A percentile compares a stretch with the other conserved stretches of the same genome.
Conservation (phyloP, 2,329 filamentous ascomycete species). For the Chaetomiaceae sp. region DNA sequence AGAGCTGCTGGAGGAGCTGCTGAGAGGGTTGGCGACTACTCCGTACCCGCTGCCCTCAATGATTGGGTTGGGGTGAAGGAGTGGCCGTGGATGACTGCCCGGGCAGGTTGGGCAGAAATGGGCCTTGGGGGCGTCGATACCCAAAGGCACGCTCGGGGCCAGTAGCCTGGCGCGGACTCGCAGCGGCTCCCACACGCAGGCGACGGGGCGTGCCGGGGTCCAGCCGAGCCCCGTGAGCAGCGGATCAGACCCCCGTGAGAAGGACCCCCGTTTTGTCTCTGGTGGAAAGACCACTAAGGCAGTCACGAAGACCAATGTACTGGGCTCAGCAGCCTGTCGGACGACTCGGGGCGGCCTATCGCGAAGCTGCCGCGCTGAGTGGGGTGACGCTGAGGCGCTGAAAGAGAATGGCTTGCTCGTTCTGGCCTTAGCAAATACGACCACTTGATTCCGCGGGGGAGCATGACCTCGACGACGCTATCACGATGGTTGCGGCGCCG, state of each 20-base stretch:
- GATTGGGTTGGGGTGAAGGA: slow-evolving; percentile 26
- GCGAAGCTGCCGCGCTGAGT: slow-evolving; percentile 3
- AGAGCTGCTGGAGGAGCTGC: slow-evolving; percentile 11
- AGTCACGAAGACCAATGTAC: slow-evolving; percentile 5
- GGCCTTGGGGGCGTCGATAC: slow-evolving; percentile 27
- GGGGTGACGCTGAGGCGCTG: slow-evolving; percentile 5
- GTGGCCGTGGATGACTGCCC: slow-evolving; percentile 26
- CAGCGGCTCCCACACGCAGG: slow-evolving; percentile 21
- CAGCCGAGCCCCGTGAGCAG: slow-evolving; percentile 20
- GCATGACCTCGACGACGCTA: background rate
- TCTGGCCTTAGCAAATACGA: background rate
- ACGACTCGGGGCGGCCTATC: slow-evolving; percentile 2
- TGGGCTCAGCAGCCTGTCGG: slow-evolving; percentile 9
- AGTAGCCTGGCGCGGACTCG: slow-evolving; percentile 19
- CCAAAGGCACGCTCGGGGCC: slow-evolving; percentile 25
- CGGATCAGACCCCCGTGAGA: slow-evolving; percentile 4
- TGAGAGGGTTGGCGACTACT: too few relatives aligned
- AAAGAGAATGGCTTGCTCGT: background rate
- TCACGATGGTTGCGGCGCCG: background rate
- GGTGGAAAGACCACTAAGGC: background rate
- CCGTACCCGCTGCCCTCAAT: too few relatives aligned
- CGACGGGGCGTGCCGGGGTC: slow-evolving; percentile 15
- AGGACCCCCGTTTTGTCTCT: slow-evolving; percentile 2
- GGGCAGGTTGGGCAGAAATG: slow-evolving; percentile 30
- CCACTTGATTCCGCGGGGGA: background rate